phyloP scores from a whole-genome alignment of 441 rosid genomes.

The Populus hybrid region DNA sequence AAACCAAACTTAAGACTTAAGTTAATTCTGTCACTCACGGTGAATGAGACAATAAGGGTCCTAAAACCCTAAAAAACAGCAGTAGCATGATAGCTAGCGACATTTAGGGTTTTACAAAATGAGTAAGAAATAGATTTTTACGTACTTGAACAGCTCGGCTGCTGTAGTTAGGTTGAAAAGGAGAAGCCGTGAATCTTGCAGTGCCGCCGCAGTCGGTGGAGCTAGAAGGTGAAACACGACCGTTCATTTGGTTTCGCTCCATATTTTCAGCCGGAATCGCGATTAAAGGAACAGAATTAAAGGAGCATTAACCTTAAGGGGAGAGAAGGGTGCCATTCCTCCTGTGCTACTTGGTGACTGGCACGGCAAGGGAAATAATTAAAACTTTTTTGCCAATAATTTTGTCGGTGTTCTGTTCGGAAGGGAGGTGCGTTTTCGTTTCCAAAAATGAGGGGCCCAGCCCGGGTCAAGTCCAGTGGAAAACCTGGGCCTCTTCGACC shows the following conservation, averaged over 20 bases:
- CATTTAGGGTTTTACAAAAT: not conserved
- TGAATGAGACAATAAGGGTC: not conserved
- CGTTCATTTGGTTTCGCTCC: conserved; percentile 36
- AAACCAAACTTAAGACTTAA: not conserved
- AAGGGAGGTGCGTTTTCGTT: not conserved
- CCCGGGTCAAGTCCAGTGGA: not conserved
- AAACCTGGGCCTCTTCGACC: not conserved
- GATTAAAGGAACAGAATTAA: not conserved
- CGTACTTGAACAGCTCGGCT: conserved; percentile 54
- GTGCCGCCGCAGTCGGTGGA: conserved; percentile 11
- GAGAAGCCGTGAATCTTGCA: conserved; percentile 20
- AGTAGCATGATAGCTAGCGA: not conserved
- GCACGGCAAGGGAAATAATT: not conserved
- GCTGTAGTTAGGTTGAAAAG: conserved; percentile 39
- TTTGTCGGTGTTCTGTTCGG: not conserved
- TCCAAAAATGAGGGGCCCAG: not conserved
- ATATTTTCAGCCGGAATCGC: conserved; percentile 8
- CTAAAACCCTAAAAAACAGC: not conserved
- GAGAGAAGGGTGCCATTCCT: not conserved
- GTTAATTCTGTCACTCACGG: not conserved
- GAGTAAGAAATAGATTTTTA: not conserved
- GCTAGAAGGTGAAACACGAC: conserved; percentile 20
- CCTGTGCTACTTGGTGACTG: not conserved
- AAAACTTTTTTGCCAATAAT: not conserved
- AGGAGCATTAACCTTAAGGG: not conserved